These are phyloP conservation scores for Volvox reticuliferus DNA, from an alignment of 139 green algal species.

Conservation along the genomic window DNA sequence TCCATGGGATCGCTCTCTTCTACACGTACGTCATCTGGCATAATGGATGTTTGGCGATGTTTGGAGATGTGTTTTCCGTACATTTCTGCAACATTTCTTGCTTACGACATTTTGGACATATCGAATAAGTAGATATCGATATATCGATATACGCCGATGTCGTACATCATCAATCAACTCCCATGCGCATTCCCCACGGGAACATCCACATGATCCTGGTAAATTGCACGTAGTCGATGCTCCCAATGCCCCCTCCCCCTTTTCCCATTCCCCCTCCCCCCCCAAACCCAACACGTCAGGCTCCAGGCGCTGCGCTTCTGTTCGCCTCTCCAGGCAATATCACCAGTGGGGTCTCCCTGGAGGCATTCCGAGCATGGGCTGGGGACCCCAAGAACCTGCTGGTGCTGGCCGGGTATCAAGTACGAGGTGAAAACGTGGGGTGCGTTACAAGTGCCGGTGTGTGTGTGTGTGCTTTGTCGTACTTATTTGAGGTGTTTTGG, in stretches of 20 bases:
- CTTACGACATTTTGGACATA: too few species aligned
- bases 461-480: too few species aligned
- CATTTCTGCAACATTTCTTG: too few species aligned
- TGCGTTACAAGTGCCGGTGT: too few species aligned
- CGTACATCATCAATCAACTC: too few species aligned
- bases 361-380: slow-evolving; percentile 70
- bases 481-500: too few species aligned
- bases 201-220: neutral
- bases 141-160: too few species aligned
- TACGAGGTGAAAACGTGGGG: slow-evolving; percentile 16
- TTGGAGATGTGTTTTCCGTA: too few species aligned
- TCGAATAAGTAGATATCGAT: too few species aligned
- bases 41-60: too few species aligned
- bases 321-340: slow-evolving; percentile 88
- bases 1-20: slow-evolving; percentile 61
- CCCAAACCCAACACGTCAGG: neutral
- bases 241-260: neutral
- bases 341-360: slow-evolving; percentile 73
- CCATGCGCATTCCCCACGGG: too few species aligned
- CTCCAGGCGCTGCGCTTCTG: slow-evolving; percentile 65
- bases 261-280: neutral
- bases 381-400: slow-evolving; percentile 70
- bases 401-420: slow-evolving; percentile 78
- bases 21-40: slow-evolving; percentile 42
- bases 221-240: too few species aligned